Percentiles rank a stretch among this genome's conserved stretches.
These are phyloP conservation scores for Mentha longifolia DNA, from an alignment of 257 asterid genomes.

Conservation along the genomic window DNA sequence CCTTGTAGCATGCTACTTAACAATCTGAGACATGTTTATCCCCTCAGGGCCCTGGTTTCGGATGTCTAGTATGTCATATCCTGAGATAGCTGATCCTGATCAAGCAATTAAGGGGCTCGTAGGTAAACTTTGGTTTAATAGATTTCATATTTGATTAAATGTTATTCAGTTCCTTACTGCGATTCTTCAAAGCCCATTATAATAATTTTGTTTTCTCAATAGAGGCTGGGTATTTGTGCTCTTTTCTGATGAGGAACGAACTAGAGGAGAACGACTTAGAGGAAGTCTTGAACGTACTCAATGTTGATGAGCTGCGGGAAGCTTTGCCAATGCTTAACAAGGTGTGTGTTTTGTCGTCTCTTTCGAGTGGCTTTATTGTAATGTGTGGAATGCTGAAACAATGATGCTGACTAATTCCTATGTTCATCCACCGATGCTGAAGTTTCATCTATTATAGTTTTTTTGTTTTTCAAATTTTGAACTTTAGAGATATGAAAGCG, in stretches of 20 bases:
- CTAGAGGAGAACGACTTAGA: conserved; percentile 52
- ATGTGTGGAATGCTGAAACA: neutral
- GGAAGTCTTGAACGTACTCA: conserved; percentile 68
- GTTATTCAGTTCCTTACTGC: conserved; percentile 12
- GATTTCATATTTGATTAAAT: conserved; percentile 8
- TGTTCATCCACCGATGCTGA: conserved; percentile 3
- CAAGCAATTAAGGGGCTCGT: conserved; percentile 69
- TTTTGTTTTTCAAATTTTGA: neutral
- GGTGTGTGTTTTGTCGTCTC: conserved; percentile 44
- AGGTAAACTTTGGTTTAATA: conserved; percentile 51
- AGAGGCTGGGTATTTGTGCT: conserved; percentile 71
- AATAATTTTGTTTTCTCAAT: conserved; percentile 26
- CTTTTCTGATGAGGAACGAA: conserved; percentile 48
- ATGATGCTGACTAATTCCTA: conserved; percentile 14
- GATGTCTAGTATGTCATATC: conserved; percentile 69
- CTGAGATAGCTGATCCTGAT: conserved; percentile 72
- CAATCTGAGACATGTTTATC: conserved; percentile 29
- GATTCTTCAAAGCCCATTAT: neutral
- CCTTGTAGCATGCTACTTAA: conserved; percentile 12
- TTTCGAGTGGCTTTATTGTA: neutral
- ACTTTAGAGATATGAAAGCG: neutral
- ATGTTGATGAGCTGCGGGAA: conserved; percentile 74
- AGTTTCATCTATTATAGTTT: conserved; percentile 10
- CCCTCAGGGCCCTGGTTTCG: conserved; percentile 95
- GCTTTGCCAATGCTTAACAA: conserved; percentile 58